Evolutionary conservation across 805 yeast species (phyloP), one percentile per base, ranked within the genome.

Genomic region (Wickerhamomyces bisporus): DNA sequence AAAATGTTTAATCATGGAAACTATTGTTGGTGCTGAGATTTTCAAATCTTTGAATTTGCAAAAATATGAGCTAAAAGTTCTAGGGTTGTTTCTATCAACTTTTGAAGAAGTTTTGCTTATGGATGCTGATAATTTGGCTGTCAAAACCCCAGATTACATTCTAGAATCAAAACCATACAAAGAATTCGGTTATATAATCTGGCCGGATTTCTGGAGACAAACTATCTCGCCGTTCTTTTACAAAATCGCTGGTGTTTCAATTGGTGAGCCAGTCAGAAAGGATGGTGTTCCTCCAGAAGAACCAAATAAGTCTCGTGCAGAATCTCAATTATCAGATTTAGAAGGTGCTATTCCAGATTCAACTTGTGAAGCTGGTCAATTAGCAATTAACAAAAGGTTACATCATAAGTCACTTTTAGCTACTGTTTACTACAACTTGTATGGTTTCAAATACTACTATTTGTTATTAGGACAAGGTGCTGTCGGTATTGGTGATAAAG

Each of bases 401-500:
- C 89, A 81, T 53, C 56, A 77, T 45, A 74, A 68, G 42, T 75
- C 86, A 0, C 58, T 82, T 31, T 51, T 82, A 20, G 62, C 82
- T 30, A 66, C 83, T 6, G 65, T 79, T 29, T 83, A 81, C 57
- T 83, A 83, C 56, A 82, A 82, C 52, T 61, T 79, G 11, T 64
- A 64, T 57, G 93, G 93, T 0, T 86, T 86, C 14, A 59, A 71
- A 19, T 77, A 68, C 57, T 83, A 77, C 56, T 83, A 82, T 52
- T 85, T 83, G 18, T 58, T 83, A 34, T 61, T 83, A 45, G 77
- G 86, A 0, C 93, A 83, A 57, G 86, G 86, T 10, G 72, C 77
- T 27, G 84, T 86, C 3, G 91, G 89, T 14, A 83, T 81, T 57
- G 89, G 89, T 39, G 91, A 83, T 54, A 82, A 82, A 52, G 89